Percentiles rank a stretch among this genome's conserved stretches.
These are phyloP conservation scores for Pseudozyma tsukubaensis DNA, from an alignment of 1,284 basidiomycete genomes.

Conservation along the genomic window DNA sequence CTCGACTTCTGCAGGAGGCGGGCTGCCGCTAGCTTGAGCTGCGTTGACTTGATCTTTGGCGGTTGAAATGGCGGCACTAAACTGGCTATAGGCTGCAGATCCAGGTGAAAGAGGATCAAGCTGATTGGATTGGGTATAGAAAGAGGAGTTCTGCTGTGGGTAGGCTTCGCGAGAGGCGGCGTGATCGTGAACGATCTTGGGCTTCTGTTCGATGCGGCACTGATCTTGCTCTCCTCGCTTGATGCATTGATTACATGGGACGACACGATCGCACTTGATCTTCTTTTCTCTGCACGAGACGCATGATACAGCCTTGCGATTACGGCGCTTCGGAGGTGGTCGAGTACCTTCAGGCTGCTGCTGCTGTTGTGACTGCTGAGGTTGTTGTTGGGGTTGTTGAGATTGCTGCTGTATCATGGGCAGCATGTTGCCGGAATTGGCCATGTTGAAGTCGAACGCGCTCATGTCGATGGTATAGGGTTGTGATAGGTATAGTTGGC, in stretches of 20 bases:
- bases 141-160: constrained; percentile 11
- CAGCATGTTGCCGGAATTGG: constrained; percentile 14
- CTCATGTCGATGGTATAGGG: constrained; percentile 12
- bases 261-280: constrained; percentile 64
- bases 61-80: constrained; percentile 42
- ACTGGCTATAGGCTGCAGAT: constrained; percentile 32
- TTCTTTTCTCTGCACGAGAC: constrained; percentile 63
- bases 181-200: constrained; percentile 35
- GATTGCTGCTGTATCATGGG: constrained; percentile 17
- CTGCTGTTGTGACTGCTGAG: constrained; percentile 14
- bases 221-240: constrained; percentile 62
- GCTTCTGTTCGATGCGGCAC: constrained; percentile 59
- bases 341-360: constrained; percentile 29
- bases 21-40: constrained; percentile 25
- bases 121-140: constrained; percentile 6
- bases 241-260: constrained; percentile 66
- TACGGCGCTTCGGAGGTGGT: constrained; percentile 57
- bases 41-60: constrained; percentile 37
- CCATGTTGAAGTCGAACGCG: constrained; percentile 17
- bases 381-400: background rate
- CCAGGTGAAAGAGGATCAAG: constrained; percentile 41
- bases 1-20: constrained; percentile 53
- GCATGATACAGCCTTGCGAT: constrained; percentile 63
- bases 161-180: constrained; percentile 8
- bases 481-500: background rate